phyloP scores from a whole-genome alignment of 768 basidiomycete species.

The Leucosporidium creatinivorum region DNA sequence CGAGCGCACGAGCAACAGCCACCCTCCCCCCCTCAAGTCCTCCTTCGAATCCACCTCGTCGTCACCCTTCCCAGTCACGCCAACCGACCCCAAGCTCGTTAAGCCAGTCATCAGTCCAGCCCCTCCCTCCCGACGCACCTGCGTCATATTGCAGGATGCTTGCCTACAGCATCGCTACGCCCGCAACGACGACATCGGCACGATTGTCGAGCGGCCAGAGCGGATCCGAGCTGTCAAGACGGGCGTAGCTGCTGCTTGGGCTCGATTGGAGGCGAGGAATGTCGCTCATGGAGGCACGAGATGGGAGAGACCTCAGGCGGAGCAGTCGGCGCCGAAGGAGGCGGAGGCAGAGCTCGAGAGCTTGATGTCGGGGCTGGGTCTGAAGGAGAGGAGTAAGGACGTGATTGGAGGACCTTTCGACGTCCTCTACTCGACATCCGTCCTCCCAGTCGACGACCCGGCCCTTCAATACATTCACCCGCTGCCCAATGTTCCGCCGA shows the following conservation, averaged over 20 bases:
- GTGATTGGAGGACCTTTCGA: conserved; percentile 30
- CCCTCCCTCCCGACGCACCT: not conserved
- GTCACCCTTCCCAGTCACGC: not conserved
- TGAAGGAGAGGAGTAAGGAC: conserved; percentile 3
- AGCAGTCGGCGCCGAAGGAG: conserved; percentile 35
- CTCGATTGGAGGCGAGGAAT: conserved; percentile 51
- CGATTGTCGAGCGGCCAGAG: conserved; percentile 84
- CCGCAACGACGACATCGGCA: conserved; percentile 62
- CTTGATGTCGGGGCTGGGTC: not conserved
- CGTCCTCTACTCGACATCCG: conserved; percentile 20
- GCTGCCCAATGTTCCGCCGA: conserved; percentile 8
- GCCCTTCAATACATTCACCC: conserved; percentile 34
- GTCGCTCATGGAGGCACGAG: conserved; percentile 44
- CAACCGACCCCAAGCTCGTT: not conserved
- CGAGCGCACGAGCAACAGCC: no score
- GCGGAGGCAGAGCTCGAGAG: conserved; percentile 5
- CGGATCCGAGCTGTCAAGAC: conserved; percentile 74
- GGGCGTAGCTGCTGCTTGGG: conserved; percentile 71
- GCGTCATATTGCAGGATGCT: conserved; percentile 25
- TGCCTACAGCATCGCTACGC: conserved; percentile 46
- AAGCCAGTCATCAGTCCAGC: not conserved
- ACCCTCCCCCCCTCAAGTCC: no score
- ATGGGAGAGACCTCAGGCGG: conserved; percentile 50
- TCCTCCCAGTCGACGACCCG: conserved; percentile 13
- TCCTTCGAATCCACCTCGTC: not conserved